A percentile compares a stretch with the other conserved stretches of the same genome.
Conservation (phyloP, 257 asterid genomes). For the Capsicum chinense region DNA sequence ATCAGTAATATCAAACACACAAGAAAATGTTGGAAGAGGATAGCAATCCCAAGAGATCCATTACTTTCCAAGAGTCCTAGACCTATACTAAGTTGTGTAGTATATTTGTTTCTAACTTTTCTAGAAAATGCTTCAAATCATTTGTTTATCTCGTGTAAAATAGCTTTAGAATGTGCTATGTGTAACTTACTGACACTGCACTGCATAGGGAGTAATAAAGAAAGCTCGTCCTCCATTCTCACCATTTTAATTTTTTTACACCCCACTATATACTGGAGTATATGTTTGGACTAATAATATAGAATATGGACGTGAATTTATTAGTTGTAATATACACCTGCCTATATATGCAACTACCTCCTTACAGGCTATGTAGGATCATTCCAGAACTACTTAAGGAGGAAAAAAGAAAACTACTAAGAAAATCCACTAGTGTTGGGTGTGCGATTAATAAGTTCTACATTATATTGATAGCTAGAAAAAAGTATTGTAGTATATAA, state of each 20-base stretch:
- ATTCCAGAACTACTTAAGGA: too few species aligned
- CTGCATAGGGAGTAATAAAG: not conserved
- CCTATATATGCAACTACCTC: not conserved
- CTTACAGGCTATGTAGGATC: not conserved
- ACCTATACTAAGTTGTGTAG: not conserved
- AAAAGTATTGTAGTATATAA: not conserved
- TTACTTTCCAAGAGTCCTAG: not conserved
- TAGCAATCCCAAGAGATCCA: conserved; percentile 24
- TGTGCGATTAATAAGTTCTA: too few species aligned
- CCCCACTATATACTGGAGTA: not conserved
- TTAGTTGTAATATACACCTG: too few species aligned
- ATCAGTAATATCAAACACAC: not conserved
- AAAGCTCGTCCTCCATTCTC: not conserved
- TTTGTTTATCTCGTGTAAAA: not conserved
- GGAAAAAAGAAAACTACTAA: not conserved
- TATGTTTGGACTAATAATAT: too few species aligned
- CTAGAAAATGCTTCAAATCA: not conserved
- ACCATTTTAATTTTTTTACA: not conserved
- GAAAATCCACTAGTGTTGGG: not conserved
- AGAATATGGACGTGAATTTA: too few species aligned
- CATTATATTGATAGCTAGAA: not conserved
- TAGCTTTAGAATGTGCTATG: not conserved
- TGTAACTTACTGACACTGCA: not conserved
- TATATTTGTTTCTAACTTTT: not conserved
- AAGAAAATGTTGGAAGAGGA: not conserved